These are phyloP conservation scores for Phylloporus gajari DNA, from an alignment of 1,284 basidiomycete genomes.

Conservation along the genomic window DNA sequence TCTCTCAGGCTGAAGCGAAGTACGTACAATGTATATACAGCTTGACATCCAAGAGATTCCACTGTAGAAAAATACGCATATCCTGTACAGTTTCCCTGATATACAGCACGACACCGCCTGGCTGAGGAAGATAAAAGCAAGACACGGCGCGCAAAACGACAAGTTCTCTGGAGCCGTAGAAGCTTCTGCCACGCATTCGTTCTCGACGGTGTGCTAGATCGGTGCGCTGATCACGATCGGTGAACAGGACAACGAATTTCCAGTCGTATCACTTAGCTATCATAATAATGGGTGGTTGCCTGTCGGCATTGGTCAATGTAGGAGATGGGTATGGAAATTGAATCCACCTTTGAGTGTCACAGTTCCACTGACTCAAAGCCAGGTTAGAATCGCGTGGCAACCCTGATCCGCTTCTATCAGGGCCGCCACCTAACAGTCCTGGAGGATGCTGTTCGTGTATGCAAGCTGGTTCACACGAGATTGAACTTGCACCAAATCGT, in stretches of 20 bases:
- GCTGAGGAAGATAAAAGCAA: neutral
- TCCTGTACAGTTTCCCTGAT: conserved; percentile 1
- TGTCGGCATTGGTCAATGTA: neutral
- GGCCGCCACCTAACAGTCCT: neutral
- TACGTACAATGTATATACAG: too few species aligned
- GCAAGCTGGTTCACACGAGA: neutral
- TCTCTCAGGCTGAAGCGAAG: too few species aligned
- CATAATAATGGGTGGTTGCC: neutral
- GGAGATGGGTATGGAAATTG: neutral
- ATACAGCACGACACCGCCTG: neutral
- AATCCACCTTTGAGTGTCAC: neutral
- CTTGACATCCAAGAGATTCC: neutral
- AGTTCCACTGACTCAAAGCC: neutral
- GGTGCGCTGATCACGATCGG: neutral
- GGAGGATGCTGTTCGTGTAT: neutral
- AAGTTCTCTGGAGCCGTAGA: neutral
- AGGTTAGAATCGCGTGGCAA: neutral
- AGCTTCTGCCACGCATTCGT: neutral
- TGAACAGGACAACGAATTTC: neutral
- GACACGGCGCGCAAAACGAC: neutral
- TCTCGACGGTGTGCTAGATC: neutral
- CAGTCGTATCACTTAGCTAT: neutral
- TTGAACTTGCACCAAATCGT: too few species aligned
- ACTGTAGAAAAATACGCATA: neutral
- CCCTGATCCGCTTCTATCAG: too few species aligned